Conservation (phyloP, 352 stramenopile genomes). For the Pythium apleroticum region DNA sequence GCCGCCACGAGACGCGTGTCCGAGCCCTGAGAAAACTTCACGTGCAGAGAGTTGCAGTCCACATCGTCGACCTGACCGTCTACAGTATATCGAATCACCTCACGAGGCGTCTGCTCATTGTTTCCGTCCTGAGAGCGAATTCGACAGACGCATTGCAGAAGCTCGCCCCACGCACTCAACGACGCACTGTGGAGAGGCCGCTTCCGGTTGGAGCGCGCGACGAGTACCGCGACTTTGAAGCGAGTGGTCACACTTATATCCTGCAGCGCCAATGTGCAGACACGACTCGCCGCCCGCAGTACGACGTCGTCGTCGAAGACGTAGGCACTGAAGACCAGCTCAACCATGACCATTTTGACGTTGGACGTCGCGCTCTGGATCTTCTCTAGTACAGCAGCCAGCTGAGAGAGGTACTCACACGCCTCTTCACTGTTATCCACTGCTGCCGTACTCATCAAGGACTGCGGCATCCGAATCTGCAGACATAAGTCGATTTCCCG, state of each 20-base stretch:
- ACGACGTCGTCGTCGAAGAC: neutral
- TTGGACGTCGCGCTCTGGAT: neutral
- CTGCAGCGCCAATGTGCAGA: neutral
- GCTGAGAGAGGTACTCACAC: constrained; percentile 1
- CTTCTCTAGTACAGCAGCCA: neutral
- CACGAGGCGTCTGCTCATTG: neutral
- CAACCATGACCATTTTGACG: neutral
- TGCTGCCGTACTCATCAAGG: neutral
- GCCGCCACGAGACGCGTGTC: constrained; percentile 9
- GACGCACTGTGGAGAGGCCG: neutral
- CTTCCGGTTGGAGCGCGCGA: neutral
- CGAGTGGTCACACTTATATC: neutral
- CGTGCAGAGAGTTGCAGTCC: neutral
- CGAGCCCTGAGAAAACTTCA: neutral
- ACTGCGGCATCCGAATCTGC: neutral
- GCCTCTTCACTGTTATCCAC: neutral
- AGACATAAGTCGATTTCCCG: neutral
- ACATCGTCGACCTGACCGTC: too few species aligned
- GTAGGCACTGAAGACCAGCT: neutral
- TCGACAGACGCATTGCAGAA: neutral
- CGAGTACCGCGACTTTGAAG: neutral
- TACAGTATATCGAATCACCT: neutral
- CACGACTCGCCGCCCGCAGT: neutral
- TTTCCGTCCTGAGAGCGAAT: neutral
- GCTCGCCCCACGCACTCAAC: neutral